Evolutionary conservation across 352 stramenopile species (phyloP).

Genomic region (Pythium biforme): DNA sequence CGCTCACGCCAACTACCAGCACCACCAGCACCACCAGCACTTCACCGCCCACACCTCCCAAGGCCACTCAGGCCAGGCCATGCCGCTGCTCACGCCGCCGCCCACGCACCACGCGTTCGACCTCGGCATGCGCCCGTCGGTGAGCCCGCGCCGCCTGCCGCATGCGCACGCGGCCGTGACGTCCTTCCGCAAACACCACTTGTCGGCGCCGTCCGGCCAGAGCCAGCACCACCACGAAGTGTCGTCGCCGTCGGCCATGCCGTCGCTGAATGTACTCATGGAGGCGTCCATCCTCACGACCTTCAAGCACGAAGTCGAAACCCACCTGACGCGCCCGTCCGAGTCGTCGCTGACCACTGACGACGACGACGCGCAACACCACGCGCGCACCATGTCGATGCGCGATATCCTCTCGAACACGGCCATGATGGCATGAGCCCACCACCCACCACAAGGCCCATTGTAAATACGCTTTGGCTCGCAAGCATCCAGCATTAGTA

Average conservation of each 20-base stretch:
- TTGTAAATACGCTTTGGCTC: no score
- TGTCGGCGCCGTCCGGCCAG: no score
- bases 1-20: not conserved
- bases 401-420: conserved; percentile 53
- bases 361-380: not conserved
- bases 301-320: conserved; percentile 28
- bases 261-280: conserved; percentile 59
- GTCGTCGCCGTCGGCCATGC: conserved; percentile 25
- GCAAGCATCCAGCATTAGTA: no score
- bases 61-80: no score
- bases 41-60: conserved; percentile 5
- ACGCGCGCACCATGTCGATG: conserved; percentile 59
- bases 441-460: no score
- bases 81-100: conserved; percentile 38
- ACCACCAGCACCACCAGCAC: not conserved
- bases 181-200: not conserved
- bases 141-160: conserved; percentile 3
- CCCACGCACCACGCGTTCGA: not conserved
- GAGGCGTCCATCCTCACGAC: conserved; percentile 56
- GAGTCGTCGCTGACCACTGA: conserved; percentile 7
- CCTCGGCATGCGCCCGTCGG: conserved; percentile 6
- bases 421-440: conserved; percentile 21
- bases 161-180: not conserved
- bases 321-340: conserved; percentile 26
- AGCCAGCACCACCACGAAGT: not conserved